These are phyloP conservation scores for Huntiella savannae DNA, from an alignment of 2,329 filamentous ascomycete genomes.

Conservation along the genomic window DNA sequence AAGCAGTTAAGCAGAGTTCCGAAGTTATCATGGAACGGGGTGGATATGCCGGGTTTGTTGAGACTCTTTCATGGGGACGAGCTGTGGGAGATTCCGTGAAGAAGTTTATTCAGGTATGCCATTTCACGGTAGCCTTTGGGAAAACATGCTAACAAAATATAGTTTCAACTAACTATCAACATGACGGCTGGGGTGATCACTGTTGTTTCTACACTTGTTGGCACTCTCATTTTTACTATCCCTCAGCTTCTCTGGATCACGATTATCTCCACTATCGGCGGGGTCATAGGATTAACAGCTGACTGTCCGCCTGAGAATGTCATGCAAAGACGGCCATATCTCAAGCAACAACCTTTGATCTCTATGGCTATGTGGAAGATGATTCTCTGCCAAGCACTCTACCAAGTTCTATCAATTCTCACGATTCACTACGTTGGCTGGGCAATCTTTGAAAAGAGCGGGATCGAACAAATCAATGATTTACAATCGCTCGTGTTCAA, in stretches of 20 bases:
- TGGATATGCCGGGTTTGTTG: slow-evolving; percentile 44
- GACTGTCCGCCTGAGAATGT: slow-evolving; percentile 20
- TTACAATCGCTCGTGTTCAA: slow-evolving; percentile 48
- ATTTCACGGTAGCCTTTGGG: background rate
- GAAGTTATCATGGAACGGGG: slow-evolving; percentile 44
- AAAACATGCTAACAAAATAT: slow-evolving; percentile 3
- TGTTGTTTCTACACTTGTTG: slow-evolving; percentile 35
- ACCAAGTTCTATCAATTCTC: slow-evolving; percentile 37
- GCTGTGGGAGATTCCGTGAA: slow-evolving; percentile 44
- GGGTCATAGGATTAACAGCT: slow-evolving; percentile 29
- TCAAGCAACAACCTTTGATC: slow-evolving; percentile 53
- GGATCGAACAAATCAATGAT: slow-evolving; percentile 22
- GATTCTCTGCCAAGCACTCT: slow-evolving; percentile 42
- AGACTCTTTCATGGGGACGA: slow-evolving; percentile 41
- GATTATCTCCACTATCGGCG: slow-evolving; percentile 41
- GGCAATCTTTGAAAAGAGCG: slow-evolving; percentile 25
- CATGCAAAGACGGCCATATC: slow-evolving; percentile 19
- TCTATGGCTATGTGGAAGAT: slow-evolving; percentile 53
- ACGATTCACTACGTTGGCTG: slow-evolving; percentile 41
- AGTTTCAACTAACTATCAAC: slow-evolving; percentile 42
- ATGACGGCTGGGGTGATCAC: slow-evolving; percentile 40
- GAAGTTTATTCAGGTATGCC: slow-evolving; percentile 40
- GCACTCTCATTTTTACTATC: slow-evolving; percentile 32
- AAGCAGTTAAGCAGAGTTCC: slow-evolving; percentile 43
- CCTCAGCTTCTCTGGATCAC: slow-evolving; percentile 43